Conservation (phyloP, 768 basidiomycete species). For the Gloeostereum incarnatum region DNA sequence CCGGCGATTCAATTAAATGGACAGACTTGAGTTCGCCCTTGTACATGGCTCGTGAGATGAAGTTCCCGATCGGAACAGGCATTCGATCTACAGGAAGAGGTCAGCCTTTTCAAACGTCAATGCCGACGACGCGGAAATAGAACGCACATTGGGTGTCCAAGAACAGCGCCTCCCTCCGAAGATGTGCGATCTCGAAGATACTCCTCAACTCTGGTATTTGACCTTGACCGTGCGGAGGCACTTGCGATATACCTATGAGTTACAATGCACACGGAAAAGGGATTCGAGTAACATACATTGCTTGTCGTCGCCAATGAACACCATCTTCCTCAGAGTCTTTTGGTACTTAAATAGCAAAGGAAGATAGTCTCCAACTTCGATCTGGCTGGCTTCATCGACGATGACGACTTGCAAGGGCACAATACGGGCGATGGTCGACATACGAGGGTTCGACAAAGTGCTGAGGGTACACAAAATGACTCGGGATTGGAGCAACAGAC, state of each 20-base stretch:
- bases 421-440: slow-evolving; percentile 15
- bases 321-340: slow-evolving; percentile 19
- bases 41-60: slow-evolving; percentile 50
- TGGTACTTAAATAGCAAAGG: slow-evolving; percentile 26
- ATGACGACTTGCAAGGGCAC: slow-evolving; percentile 31
- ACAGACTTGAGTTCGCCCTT: slow-evolving; percentile 34
- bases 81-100: slow-evolving; percentile 45
- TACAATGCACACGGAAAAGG: too few species aligned
- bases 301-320: slow-evolving; percentile 26
- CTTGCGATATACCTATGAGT: too few species aligned
- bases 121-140: slow-evolving; percentile 3
- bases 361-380: slow-evolving; percentile 21
- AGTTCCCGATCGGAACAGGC: slow-evolving; percentile 41
- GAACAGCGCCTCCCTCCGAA: slow-evolving; percentile 24
- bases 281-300: slow-evolving; percentile 20
- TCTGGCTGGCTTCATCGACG: slow-evolving; percentile 49
- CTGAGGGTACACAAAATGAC: slow-evolving; percentile 61
- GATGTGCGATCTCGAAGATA: slow-evolving; percentile 41
- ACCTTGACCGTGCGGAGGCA: slow-evolving; percentile 45
- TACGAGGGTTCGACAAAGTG: slow-evolving; percentile 40
- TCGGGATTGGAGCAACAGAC: slow-evolving; percentile 25
- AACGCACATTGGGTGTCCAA: slow-evolving; percentile 44
- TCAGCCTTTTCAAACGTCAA: slow-evolving; percentile 2
- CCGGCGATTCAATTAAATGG: slow-evolving; percentile 23
- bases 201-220: slow-evolving; percentile 33